Base-by-base conservation (phyloP, 2,329 filamentous ascomycete species). In the Thelonectria olida region DNA sequence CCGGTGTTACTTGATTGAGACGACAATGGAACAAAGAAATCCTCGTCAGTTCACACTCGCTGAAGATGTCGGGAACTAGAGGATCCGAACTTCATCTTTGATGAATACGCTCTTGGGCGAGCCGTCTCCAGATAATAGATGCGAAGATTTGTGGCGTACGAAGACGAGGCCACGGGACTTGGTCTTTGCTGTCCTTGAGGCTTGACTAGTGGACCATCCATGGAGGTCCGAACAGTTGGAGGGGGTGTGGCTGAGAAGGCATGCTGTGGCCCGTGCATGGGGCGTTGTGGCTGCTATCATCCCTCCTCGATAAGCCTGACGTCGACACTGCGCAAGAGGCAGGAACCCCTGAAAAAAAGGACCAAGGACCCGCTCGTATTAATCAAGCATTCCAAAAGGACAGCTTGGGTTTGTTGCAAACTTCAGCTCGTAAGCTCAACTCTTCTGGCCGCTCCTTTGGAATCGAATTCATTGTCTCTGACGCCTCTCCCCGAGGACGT, bases 291-390 rank as follows among this genome's bases (percentile, higher is more conserved):
- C 54, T 50, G 39, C 19, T 28, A 15, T n/a, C 10, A 20, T 20
- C 51, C 10, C 20, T 22, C 25, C 45, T 31, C 27, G 23, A 34
- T 27, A 17, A 23, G 54, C 50, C 50, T 51, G 54, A 58, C 49
- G 60, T 63, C 27, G 56, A 28, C 31, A 23, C 19, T 49, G 44
- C 7, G 36, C 44, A 61, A 28, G n/a, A 9, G 22, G 28, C 13
- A 54, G 34, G 48, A 65, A 68, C 67, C 69, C 69, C 68, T 71
- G 67, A 60, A 60, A 62, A 66, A 54, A 45, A 41, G 68, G 59
- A 56, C 51, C 69, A 45, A 41, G 68, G 56, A 56, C 51, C 69
- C 65, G 38, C 61, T 17, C 42, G 55, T 54, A 34, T 34, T 58
- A 68, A 67, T 63, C 53, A 49, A 45, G 47, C 34, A 53, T 62